phyloP scores from a whole-genome alignment of 1,139 yeast species.

The Geotrichum klebahnii region DNA sequence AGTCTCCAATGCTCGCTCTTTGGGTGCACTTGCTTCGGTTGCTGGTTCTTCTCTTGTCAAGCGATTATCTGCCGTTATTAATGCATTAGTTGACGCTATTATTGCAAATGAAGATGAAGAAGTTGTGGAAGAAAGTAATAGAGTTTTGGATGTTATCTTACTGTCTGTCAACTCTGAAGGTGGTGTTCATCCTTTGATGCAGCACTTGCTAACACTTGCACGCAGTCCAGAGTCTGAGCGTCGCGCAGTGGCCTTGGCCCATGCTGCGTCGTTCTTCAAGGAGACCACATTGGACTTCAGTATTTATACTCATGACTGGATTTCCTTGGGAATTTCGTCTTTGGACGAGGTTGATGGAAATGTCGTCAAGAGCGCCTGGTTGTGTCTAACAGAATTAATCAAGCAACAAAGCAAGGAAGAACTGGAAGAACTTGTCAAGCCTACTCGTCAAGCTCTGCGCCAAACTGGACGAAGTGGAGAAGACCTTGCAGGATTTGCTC shows the following conservation, averaged over 20 bases:
- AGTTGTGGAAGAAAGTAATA: constrained; percentile 38
- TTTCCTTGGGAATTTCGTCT: constrained; percentile 63
- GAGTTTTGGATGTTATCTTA: constrained; percentile 57
- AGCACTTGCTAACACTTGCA: constrained; percentile 68
- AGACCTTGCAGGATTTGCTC: constrained; percentile 68
- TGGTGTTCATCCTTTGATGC: constrained; percentile 81
- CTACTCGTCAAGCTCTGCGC: constrained; percentile 69
- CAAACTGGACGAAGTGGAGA: constrained; percentile 61
- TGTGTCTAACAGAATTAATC: constrained; percentile 60
- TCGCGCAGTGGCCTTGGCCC: constrained; percentile 63
- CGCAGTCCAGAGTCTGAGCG: constrained; percentile 61
- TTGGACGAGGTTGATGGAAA: constrained; percentile 65
- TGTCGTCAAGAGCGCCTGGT: constrained; percentile 67
- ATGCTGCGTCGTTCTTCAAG: constrained; percentile 68
- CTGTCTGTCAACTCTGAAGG: constrained; percentile 72
- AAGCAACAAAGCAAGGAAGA: constrained; percentile 58
- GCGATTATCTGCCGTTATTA: constrained; percentile 66
- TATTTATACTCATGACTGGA: constrained; percentile 70
- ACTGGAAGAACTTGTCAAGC: constrained; percentile 70
- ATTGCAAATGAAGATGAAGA: constrained; percentile 39
- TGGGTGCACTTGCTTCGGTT: constrained; percentile 83
- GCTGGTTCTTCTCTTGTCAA: constrained; percentile 82
- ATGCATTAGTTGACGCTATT: constrained; percentile 64
- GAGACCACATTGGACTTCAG: constrained; percentile 66
- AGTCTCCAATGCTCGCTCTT: constrained; percentile 75